Conservation (phyloP, 768 basidiomycete species). For the Hericium rajendrae region DNA sequence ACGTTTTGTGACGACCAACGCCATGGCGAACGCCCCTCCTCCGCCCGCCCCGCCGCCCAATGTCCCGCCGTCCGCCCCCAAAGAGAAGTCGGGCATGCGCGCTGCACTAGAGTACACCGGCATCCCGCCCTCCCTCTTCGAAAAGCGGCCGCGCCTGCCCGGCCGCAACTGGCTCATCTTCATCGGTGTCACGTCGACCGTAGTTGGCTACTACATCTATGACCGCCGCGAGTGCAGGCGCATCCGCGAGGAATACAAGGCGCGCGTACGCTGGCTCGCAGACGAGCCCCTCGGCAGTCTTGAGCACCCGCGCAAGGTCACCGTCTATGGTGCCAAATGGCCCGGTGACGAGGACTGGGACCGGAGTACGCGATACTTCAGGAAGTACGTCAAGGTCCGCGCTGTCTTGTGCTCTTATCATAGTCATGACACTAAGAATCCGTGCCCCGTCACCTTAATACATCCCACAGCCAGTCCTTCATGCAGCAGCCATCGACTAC, state of each 20-base stretch:
- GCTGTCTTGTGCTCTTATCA: not conserved
- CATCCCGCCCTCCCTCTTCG: conserved; percentile 65
- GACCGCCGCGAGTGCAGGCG: conserved; percentile 75
- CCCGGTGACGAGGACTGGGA: conserved; percentile 93
- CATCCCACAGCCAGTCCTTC: conserved; percentile 68
- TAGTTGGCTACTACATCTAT: conserved; percentile 70
- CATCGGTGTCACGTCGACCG: conserved; percentile 60
- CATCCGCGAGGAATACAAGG: conserved; percentile 71
- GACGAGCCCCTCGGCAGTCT: conserved; percentile 55
- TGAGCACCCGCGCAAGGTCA: conserved; percentile 68
- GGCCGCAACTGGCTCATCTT: conserved; percentile 95
- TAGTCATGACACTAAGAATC: conserved; percentile 9
- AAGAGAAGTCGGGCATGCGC: conserved; percentile 41
- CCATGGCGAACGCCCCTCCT: not conserved
- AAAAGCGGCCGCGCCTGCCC: conserved; percentile 78
- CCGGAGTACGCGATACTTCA: conserved; percentile 78
- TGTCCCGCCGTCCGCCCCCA: not conserved
- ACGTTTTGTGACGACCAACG: not conserved
- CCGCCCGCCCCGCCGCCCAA: not conserved
- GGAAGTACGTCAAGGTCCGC: conserved; percentile 92
- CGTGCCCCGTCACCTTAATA: conserved; percentile 4
- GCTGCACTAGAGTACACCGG: conserved; percentile 59
- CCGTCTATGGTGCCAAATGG: conserved; percentile 84
- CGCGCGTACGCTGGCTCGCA: conserved; percentile 69
- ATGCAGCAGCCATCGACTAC: conserved; percentile 92